These are phyloP conservation scores for Gracilaria vermiculophylla DNA, from an alignment of 23 red algal species.

Conservation along the genomic window DNA sequence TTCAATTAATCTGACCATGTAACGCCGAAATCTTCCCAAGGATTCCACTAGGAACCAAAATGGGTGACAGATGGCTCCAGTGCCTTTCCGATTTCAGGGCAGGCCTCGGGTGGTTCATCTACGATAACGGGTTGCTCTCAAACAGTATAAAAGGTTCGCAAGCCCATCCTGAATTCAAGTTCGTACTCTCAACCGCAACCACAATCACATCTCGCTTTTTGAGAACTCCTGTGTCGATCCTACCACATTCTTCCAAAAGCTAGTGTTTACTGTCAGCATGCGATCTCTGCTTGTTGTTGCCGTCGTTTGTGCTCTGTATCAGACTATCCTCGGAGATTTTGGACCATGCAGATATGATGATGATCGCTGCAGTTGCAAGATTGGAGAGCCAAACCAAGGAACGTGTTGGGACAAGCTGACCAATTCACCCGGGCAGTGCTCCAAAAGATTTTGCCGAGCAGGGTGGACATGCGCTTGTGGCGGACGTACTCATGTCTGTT, in stretches of 20 bases:
- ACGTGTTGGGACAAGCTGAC: slow-evolving; percentile 59
- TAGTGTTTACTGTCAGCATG: too few relatives aligned
- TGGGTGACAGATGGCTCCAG: background rate
- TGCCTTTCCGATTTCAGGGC: background rate
- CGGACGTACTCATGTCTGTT: slow-evolving; percentile 72
- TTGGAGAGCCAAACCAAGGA: slow-evolving; percentile 54
- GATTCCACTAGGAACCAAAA: background rate
- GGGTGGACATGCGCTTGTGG: slow-evolving; percentile 73
- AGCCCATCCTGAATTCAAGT: background rate
- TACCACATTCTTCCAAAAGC: too few relatives aligned
- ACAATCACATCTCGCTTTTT: background rate
- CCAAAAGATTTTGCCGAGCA: slow-evolving; percentile 46
- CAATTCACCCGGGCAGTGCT: slow-evolving; percentile 30
- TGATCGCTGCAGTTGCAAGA: slow-evolving; percentile 51
- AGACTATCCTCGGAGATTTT: slow-evolving; percentile 14
- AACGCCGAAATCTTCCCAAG: background rate
- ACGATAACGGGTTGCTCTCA: background rate
- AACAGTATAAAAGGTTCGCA: background rate
- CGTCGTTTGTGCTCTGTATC: background rate
- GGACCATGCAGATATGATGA: slow-evolving; percentile 52
- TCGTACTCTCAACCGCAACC: background rate
- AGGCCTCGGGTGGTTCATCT: background rate
- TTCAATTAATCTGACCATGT: background rate
- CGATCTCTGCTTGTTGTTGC: background rate
- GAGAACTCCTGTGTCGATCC: too few relatives aligned